Percentiles rank a stretch among this genome's conserved stretches.
phyloP scores from a whole-genome alignment of 2,329 filamentous ascomycete genomes.

The Cordyceps tenuipes region DNA sequence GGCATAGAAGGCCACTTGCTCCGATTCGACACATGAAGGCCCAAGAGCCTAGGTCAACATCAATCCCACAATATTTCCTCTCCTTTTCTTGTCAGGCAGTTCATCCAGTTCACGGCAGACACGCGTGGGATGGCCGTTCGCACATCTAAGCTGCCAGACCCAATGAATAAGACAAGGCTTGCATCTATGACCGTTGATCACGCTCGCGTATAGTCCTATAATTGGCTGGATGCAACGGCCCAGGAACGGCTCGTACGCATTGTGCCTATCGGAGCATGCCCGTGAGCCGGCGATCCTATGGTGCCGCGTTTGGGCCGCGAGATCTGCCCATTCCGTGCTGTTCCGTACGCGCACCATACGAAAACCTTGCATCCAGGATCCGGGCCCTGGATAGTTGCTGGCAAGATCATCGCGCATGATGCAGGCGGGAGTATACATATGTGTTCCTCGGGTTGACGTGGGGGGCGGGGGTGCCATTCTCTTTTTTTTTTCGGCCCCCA shows the following conservation, averaged over 20 bases:
- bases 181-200: background rate
- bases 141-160: background rate
- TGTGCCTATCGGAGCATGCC: no score
- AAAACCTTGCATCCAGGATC: background rate
- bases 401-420: background rate
- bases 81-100: background rate
- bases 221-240: background rate
- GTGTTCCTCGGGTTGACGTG: background rate
- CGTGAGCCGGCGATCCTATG: background rate
- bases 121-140: background rate
- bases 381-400: background rate
- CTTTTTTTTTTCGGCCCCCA: background rate
- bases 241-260: background rate
- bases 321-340: background rate
- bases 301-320: background rate
- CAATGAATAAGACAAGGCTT: constrained; percentile 1
- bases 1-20: background rate
- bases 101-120: background rate
- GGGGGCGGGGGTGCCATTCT: background rate
- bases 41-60: background rate
- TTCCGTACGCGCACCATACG: background rate
- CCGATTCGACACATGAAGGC: background rate
- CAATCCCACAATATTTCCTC: background rate
- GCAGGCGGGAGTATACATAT: background rate
- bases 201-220: background rate